Evolutionary conservation across 1,139 yeast genomes (phyloP).

Genomic region (Saccharomyces hybrid): DNA sequence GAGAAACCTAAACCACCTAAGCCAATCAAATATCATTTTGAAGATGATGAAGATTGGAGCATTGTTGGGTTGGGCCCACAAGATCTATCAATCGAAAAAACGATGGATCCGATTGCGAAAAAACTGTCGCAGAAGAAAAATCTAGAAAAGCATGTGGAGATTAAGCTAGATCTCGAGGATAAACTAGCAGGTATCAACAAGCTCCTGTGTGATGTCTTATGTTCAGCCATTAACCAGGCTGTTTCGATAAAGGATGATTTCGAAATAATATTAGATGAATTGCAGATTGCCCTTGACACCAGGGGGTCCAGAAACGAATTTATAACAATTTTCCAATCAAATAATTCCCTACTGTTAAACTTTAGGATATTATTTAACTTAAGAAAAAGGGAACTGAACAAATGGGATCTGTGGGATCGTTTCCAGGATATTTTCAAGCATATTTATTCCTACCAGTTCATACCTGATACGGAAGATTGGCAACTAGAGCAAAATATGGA

Average conservation of each 20-base stretch:
- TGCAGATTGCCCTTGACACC: conserved; percentile 19
- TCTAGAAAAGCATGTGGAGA: conserved; percentile 24
- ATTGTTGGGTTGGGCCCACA: conserved; percentile 31
- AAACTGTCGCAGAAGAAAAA: conserved; percentile 26
- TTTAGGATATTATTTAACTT: conserved; percentile 25
- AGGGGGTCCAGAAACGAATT: conserved; percentile 26
- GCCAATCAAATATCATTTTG: conserved; percentile 21
- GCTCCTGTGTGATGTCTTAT: conserved; percentile 14
- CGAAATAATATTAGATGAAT: conserved; percentile 26
- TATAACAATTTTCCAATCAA: conserved; percentile 23
- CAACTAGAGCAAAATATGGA: neutral
- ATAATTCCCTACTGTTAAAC: conserved; percentile 23
- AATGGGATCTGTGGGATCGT: conserved; percentile 18
- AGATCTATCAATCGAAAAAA: conserved; percentile 18
- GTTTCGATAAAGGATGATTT: conserved; percentile 15
- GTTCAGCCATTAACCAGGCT: conserved; percentile 6
- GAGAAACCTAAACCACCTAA: conserved; percentile 7
- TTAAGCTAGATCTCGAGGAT: conserved; percentile 23
- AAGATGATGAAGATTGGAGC: conserved; percentile 30
- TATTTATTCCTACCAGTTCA: conserved; percentile 17
- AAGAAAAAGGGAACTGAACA: conserved; percentile 13
- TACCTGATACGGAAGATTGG: conserved; percentile 19
- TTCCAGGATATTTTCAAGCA: conserved; percentile 17
- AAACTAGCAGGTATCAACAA: conserved; percentile 22
- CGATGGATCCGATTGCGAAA: conserved; percentile 20